Percentiles rank a stretch among this genome's conserved stretches.
phyloP scores from a whole-genome alignment of 2,329 filamentous ascomycete genomes.

The Arthroderma sp. region DNA sequence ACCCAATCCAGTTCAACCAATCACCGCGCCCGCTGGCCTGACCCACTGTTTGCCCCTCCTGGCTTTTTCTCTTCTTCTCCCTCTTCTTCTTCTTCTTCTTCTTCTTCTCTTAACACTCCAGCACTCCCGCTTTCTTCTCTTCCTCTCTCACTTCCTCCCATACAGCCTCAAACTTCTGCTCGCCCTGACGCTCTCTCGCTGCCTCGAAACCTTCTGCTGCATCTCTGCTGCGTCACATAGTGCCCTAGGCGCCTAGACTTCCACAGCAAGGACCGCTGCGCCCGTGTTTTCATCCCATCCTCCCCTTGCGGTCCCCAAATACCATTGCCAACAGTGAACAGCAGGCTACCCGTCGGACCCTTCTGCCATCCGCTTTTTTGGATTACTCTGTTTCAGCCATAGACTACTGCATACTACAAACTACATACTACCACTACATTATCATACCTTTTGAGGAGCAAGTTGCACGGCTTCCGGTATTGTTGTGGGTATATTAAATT shows the following conservation, averaged over 20 bases:
- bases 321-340: background rate
- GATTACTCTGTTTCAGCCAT: slow-evolving; percentile 4
- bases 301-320: background rate
- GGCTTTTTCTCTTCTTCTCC: slow-evolving; percentile 12
- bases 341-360: background rate
- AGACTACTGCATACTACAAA: too few relatives aligned
- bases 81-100: slow-evolving; percentile 17
- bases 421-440: background rate
- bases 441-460: slow-evolving; percentile 4
- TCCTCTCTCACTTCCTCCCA: slow-evolving; percentile 21
- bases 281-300: background rate
- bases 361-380: background rate
- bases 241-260: background rate
- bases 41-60: slow-evolving; percentile 9
- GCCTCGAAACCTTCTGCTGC: background rate
- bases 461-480: slow-evolving; percentile 5
- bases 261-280: background rate
- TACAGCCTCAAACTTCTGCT: slow-evolving; percentile 15
- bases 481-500: slow-evolving; percentile 4
- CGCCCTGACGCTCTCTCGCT: background rate
- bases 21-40: background rate
- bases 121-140: too few relatives aligned
- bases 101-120: too few relatives aligned
- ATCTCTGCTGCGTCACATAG: background rate
- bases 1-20: slow-evolving; percentile 6